Percentiles rank a stretch among this genome's conserved stretches.
Conservation (phyloP, 805 yeast genomes). For the Wickerhamiella hasegawae region DNA sequence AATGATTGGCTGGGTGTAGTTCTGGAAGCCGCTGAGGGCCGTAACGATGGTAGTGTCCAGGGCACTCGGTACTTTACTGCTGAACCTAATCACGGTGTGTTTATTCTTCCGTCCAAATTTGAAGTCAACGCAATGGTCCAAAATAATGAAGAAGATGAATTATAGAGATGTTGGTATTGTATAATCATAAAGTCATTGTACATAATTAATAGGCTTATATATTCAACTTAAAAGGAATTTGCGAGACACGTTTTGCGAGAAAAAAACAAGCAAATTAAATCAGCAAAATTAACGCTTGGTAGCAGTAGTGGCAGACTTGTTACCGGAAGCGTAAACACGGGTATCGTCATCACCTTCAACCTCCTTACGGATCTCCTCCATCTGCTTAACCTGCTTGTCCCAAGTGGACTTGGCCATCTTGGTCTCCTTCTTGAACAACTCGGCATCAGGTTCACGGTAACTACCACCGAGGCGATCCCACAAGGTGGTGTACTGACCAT, state of each 20-base stretch:
- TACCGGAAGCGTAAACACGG: constrained; percentile 45
- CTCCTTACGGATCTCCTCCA: constrained; percentile 62
- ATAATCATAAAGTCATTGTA: no score
- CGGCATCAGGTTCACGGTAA: constrained; percentile 82
- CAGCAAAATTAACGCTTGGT: background rate
- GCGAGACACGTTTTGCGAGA: no score
- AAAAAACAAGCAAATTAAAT: no score
- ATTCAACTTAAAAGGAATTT: no score
- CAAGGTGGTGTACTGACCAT: constrained; percentile 93
- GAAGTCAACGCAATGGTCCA: no score
- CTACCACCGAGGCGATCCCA: constrained; percentile 96
- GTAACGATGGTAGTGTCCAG: constrained; percentile 62
- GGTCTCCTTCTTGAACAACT: constrained; percentile 51
- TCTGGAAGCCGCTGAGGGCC: constrained; percentile 75
- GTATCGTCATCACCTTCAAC: constrained; percentile 63
- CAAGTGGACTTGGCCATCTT: constrained; percentile 47
- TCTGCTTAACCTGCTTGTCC: constrained; percentile 51
- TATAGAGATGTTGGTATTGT: no score
- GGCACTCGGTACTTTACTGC: constrained; percentile 47
- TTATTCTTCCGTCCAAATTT: constrained; percentile 67
- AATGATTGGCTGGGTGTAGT: constrained; percentile 91
- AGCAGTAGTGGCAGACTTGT: background rate
- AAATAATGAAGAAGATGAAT: no score
- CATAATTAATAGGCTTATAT: no score
- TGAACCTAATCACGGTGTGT: constrained; percentile 48